Conservation (phyloP, 495 filamentous ascomycete genomes). For the Copromyces sp. region DNA sequence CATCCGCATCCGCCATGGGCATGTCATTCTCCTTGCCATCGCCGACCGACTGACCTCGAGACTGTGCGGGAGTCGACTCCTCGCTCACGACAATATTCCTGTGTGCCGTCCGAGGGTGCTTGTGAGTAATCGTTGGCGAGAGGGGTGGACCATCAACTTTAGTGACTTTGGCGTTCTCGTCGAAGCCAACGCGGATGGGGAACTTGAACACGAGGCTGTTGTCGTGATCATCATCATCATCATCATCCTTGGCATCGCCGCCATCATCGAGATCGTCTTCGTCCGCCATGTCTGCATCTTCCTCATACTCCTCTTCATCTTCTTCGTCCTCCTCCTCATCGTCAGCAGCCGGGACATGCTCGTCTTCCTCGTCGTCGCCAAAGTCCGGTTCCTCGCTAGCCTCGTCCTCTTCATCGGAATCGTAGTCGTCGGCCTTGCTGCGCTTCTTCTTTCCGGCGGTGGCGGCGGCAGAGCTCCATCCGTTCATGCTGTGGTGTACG, state of each 20-base stretch:
- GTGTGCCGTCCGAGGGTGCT: slow-evolving; percentile 14
- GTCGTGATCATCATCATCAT: slow-evolving; percentile 14
- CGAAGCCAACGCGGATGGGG: slow-evolving; percentile 25
- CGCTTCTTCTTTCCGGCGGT: slow-evolving; percentile 43
- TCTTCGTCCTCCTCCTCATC: slow-evolving; percentile 43
- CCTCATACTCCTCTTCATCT: slow-evolving; percentile 46
- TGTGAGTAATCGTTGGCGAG: slow-evolving; percentile 5
- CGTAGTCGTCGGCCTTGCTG: slow-evolving; percentile 52
- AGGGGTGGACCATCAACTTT: slow-evolving; percentile 12
- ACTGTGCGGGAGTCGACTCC: slow-evolving; percentile 8
- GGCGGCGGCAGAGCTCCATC: slow-evolving; percentile 30
- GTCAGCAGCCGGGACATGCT: slow-evolving; percentile 25
- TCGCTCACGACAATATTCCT: slow-evolving; percentile 22
- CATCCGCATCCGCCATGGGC: slow-evolving; percentile 9
- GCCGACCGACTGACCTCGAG: slow-evolving; percentile 1
- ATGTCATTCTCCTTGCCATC: slow-evolving; percentile 4
- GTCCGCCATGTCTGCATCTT: slow-evolving; percentile 45
- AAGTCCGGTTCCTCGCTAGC: slow-evolving; percentile 47
- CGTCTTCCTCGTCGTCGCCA: slow-evolving; percentile 51
- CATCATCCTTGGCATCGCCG: slow-evolving; percentile 10
- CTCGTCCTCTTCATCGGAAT: slow-evolving; percentile 64
- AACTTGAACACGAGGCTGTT: slow-evolving; percentile 58
- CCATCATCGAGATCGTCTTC: slow-evolving; percentile 40
- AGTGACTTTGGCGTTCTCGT: slow-evolving; percentile 20
- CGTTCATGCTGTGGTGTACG: slow-evolving; percentile 32